phyloP scores from a whole-genome alignment of 106 monocot species.

The Narthecium ossifragum region DNA sequence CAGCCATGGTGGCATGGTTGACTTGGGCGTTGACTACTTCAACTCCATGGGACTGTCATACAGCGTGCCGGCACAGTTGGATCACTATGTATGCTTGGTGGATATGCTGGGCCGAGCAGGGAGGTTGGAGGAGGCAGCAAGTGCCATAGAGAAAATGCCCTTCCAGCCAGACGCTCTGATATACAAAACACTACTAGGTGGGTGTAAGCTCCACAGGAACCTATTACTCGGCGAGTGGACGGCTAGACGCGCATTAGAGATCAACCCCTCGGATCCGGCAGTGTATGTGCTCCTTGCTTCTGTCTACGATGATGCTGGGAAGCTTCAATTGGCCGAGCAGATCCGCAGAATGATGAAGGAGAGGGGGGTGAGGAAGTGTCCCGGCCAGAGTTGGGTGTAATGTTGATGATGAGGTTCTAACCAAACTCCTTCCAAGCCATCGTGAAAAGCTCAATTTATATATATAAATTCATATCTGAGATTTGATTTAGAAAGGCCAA shows the following conservation, averaged over 20 bases:
- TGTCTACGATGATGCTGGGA: constrained; percentile 63
- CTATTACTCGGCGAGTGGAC: constrained; percentile 49
- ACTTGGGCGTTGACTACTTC: constrained; percentile 72
- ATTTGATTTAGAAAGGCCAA: too few species aligned
- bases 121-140: constrained; percentile 54
- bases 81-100: constrained; percentile 75
- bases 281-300: constrained; percentile 47
- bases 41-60: constrained; percentile 45
- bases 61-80: constrained; percentile 29
- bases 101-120: constrained; percentile 78
- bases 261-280: constrained; percentile 43
- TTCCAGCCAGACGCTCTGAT: constrained; percentile 40
- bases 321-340: constrained; percentile 32
- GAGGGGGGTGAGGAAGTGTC: constrained; percentile 34
- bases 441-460: too few species aligned
- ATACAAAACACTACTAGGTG: constrained; percentile 66
- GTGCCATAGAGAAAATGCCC: constrained; percentile 41
- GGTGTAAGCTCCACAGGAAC: constrained; percentile 52
- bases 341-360: constrained; percentile 49
- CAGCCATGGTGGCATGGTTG: constrained; percentile 56
- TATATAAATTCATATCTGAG: too few species aligned
- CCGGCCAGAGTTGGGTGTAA: constrained; percentile 64
- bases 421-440: too few species aligned
- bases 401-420: too few species aligned
- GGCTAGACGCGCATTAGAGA: constrained; percentile 46